Base-by-base conservation (phyloP, 139 green algal species). In the Auxenochlorella pyrenoidosa region DNA sequence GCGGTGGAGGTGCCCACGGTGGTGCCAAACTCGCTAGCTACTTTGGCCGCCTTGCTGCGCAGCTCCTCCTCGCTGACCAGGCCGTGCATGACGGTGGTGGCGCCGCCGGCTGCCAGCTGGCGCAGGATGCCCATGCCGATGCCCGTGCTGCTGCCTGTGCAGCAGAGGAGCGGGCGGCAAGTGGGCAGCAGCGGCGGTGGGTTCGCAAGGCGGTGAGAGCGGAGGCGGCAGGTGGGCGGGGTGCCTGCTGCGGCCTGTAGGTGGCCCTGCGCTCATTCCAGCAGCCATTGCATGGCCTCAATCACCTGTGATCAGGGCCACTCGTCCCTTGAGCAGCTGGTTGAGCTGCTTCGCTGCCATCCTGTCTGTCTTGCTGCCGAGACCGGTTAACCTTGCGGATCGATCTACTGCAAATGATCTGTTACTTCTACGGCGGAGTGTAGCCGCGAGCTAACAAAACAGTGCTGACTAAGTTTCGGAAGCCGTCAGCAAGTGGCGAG, bases 61-160 rank as follows among this genome's bases (percentile, higher is more conserved):
- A 92, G 75, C 81, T 93, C 86, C 0, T 90, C 75, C 18, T 88
- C 41, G 3, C 68, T 8, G 0, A 82, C 86, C 18, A 94, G 85
- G 10, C 91, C 91, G 68, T 94, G 90, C 91, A 94, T 94, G 0
- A 93, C 86, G 0, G 90, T 90, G 28, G 88, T 88, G 38, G 86
- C 91, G 0, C 91, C 88, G n/a, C 90, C 91, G 2, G 72, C 70
- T 28, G 91, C 88, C 38, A 94, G 76, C n/a, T 79, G 85, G 41
- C 75, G 82, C 5, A 93, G 82, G 59, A 93, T 95, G 43, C 92
- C 92, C 30, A 90, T 70, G 3, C 92, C 92, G 44, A 94, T 93
- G 47, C 92, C 90, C 30, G 92, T 92, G 28, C 84, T 86, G 18
- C 87, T 92, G 24, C 89, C 91, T 90, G 86, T 85, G 47, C 5